Conservation (phyloP, 2,329 filamentous ascomycete genomes). For the Beauveria varroae region DNA sequence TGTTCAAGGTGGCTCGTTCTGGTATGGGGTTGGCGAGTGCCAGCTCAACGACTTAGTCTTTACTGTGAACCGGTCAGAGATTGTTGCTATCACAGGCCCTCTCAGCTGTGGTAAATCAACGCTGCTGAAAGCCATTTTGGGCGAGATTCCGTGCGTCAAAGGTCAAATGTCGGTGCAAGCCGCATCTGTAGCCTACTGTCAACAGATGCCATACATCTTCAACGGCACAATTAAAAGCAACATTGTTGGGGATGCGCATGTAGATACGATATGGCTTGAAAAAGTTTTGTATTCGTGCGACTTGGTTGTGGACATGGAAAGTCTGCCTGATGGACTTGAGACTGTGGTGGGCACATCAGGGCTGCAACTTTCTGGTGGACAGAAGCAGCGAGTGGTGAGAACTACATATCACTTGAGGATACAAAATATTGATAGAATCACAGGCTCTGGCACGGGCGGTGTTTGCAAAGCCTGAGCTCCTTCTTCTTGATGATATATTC, state of each 20-base stretch:
- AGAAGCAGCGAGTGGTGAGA: constrained; percentile 5
- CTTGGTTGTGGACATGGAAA: neutral
- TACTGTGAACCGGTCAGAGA: neutral
- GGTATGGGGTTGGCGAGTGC: neutral
- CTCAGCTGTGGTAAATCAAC: neutral
- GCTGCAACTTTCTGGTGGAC: constrained; percentile 4
- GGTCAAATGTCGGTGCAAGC: neutral
- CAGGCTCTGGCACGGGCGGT: constrained; percentile 13
- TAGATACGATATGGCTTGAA: neutral
- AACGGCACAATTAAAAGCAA: neutral
- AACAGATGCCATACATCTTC: constrained; percentile 3
- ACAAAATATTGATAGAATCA: neutral
- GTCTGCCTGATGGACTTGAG: neutral
- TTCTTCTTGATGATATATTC: constrained; percentile 21
- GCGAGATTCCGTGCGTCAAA: neutral
- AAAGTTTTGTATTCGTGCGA: neutral
- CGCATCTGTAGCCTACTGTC: constrained; percentile 1
- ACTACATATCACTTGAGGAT: neutral
- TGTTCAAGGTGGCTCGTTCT: neutral
- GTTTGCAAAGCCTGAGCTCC: neutral
- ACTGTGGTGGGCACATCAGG: constrained; percentile 2
- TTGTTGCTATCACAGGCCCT: neutral
- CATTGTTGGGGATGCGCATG: neutral
- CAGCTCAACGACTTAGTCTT: constrained; percentile 4
- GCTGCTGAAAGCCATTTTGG: neutral